Conservation (phyloP, 2,329 filamentous ascomycete genomes). For the Tolypocladium endophyticum region DNA sequence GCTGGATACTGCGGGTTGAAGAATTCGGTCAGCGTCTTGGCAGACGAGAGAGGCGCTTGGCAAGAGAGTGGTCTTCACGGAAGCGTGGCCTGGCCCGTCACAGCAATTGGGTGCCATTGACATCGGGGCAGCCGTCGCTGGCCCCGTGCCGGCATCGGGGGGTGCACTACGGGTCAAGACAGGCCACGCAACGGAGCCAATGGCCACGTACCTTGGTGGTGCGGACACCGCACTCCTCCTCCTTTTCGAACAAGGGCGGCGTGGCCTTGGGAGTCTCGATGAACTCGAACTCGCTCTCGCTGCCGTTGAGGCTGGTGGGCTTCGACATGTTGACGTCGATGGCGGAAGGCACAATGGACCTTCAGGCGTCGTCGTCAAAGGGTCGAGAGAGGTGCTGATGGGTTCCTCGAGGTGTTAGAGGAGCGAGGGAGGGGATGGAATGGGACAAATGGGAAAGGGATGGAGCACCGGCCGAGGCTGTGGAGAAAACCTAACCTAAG, state of each 20-base stretch:
- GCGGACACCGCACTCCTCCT: slow-evolving; percentile 47
- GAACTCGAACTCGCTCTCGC: slow-evolving; percentile 29
- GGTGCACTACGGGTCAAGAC: not conserved
- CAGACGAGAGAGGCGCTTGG: not conserved
- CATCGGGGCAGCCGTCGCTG: not conserved
- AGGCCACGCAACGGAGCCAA: not conserved
- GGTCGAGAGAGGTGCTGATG: slow-evolving; percentile 5
- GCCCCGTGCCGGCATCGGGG: not conserved
- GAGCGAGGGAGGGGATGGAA: not conserved
- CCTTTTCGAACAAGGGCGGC: slow-evolving; percentile 51
- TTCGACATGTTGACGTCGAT: slow-evolving; percentile 21
- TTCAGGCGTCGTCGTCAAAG: slow-evolving; percentile 7
- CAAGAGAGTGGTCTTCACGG: not conserved
- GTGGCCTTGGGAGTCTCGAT: slow-evolving; percentile 28
- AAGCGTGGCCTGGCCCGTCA: not conserved
- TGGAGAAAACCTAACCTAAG: not conserved
- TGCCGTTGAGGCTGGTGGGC: slow-evolving; percentile 17
- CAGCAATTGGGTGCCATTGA: not conserved
- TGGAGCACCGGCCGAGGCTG: not conserved
- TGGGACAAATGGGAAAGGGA: not conserved
- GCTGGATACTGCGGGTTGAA: slow-evolving; percentile 33
- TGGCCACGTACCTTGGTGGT: slow-evolving; percentile 29
- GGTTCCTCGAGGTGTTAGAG: not conserved
- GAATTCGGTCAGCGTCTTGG: not conserved
- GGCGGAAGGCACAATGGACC: not conserved